Base-by-base conservation (phyloP, 75 land plant genomes). In the Sequoiadendron giganteum region DNA sequence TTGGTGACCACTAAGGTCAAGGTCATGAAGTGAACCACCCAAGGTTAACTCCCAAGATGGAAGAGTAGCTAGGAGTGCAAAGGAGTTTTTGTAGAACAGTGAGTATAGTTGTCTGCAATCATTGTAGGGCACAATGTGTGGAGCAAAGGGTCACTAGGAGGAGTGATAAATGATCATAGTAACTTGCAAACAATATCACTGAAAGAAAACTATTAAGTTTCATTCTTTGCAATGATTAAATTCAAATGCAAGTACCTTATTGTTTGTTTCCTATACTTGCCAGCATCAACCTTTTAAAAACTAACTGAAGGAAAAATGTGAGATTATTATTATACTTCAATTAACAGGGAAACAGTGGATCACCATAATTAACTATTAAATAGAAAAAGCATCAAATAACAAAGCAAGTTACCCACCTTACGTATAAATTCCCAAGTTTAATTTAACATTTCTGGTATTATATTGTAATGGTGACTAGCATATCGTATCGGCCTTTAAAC, bases 231-330 rank as follows among this genome's bases (percentile, higher is more conserved):
- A 82, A 86, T 84, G n/a, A 40, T 34, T 5, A 2, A 8, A 21
- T 19, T 8, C 87, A 58, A 70, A 36, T 61, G 75, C 87, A 58
- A 30, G 19, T 49, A 87, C 88, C 85, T 84, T 87, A 87, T 58
- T 48, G 58, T 32, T 32, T 34, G 47, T 73, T 87, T 84, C 25
- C 87, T 83, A 30, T 87, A 80, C 48, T 87, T 87, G 30, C 39
- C 88, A 80, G 80, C 85, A 40, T 76, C 86, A 9, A 16, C 87
- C 43, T 25, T 42, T 84, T 87, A 52, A 10, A 87, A 76, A 87
- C 88, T 77, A 55, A 42, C 88, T 79, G 15, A 87, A 79, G 21
- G 25, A 28, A 43, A 80, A 42, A 10, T 15, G 3, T 28, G 54
- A 52, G 13, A 42, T 25, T 21, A 15, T 79, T 39, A 10, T 18